Percentiles rank a stretch among this genome's conserved stretches.
These are phyloP conservation scores for Athelia psychrophila DNA, from an alignment of 1,284 basidiomycete species.

Conservation along the genomic window DNA sequence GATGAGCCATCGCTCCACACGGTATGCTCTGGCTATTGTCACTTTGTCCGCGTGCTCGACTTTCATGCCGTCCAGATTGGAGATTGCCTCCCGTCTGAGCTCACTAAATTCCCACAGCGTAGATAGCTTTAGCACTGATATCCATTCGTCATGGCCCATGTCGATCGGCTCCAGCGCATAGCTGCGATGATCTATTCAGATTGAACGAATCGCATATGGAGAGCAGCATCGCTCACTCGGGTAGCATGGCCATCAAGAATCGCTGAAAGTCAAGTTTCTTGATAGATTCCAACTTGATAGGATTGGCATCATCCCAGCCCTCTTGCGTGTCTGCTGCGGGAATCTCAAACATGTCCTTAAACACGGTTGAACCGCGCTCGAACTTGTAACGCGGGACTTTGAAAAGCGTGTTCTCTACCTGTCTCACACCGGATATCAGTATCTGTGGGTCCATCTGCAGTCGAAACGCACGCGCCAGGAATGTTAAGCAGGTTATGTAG, in stretches of 20 bases:
- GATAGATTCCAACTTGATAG: background rate
- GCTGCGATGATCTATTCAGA: background rate
- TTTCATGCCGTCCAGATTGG: constrained; percentile 1
- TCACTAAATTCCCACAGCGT: background rate
- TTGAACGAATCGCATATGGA: background rate
- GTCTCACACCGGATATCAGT: no score
- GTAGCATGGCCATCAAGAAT: background rate
- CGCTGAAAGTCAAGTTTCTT: background rate
- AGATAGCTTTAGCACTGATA: background rate
- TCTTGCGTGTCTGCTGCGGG: background rate
- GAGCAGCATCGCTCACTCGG: background rate
- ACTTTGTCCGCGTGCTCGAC: background rate
- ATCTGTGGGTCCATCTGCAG: no score
- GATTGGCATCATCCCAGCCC: background rate
- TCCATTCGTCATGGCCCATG: background rate
- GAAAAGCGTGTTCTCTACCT: background rate
- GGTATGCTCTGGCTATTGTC: background rate
- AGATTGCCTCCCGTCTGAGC: background rate
- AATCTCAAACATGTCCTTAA: background rate
- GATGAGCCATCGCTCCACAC: background rate
- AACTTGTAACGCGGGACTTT: background rate
- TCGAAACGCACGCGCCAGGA: no score
- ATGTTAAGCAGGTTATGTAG: background rate
- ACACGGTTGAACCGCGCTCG: background rate
- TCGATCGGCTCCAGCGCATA: background rate